phyloP scores from a whole-genome alignment of 1,139 yeast species.

The Pneumocystis jirovecii region DNA sequence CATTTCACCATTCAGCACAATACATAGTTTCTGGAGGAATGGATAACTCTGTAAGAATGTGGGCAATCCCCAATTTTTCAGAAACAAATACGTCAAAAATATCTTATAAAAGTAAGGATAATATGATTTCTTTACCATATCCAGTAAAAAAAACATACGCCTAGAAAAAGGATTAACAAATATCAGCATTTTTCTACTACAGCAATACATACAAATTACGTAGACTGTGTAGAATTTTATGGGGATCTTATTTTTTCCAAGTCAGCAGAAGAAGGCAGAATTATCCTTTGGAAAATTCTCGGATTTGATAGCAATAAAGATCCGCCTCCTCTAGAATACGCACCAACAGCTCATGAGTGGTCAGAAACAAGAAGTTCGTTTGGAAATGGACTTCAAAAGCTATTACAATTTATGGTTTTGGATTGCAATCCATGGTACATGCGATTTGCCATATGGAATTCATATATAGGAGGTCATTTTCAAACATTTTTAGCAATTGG shows the following conservation, averaged over 20 bases:
- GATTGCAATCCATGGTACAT: constrained; percentile 14
- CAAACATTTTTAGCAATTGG: not conserved
- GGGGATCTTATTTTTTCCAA: constrained; percentile 14
- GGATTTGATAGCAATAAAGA: constrained; percentile 12
- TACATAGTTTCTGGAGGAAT: constrained; percentile 14
- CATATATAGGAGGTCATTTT: not conserved
- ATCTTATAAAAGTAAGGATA: not conserved
- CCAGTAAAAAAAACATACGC: not conserved
- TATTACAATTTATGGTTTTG: constrained; percentile 11
- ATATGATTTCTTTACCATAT: not conserved
- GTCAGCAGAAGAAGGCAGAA: constrained; percentile 13
- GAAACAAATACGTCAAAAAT: not conserved
- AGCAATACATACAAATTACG: constrained; percentile 14
- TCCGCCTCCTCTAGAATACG: constrained; percentile 7
- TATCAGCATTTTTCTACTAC: constrained; percentile 11
- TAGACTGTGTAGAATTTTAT: constrained; percentile 13
- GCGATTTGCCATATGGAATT: constrained; percentile 7
- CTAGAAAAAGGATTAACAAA: constrained; percentile 2
- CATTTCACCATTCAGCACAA: constrained; percentile 13
- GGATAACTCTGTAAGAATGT: constrained; percentile 13
- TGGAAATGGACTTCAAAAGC: constrained; percentile 10
- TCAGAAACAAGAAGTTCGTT: constrained; percentile 12
- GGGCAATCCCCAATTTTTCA: constrained; percentile 11
- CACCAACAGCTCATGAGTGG: constrained; percentile 14
- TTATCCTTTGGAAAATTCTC: constrained; percentile 13